phyloP scores from a whole-genome alignment of 2,329 filamentous ascomycete genomes.

The Apiospora rasikravindrae region DNA sequence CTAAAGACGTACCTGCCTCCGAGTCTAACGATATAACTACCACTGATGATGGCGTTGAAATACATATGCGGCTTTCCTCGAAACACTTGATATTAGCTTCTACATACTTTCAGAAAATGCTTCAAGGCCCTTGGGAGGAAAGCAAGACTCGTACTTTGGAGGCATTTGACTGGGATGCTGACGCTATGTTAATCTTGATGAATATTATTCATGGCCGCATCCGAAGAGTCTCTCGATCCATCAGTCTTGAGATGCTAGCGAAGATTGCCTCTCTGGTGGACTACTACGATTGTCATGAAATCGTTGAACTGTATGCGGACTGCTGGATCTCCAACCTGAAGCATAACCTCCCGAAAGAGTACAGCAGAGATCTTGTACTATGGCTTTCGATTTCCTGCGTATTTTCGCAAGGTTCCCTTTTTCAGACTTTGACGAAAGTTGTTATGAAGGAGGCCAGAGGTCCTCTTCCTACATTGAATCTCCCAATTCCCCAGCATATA shows the following conservation, averaged over 20 bases:
- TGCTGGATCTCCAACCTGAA: neutral
- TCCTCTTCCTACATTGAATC: constrained; percentile 10
- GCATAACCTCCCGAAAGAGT: constrained; percentile 9
- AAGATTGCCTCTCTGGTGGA: constrained; percentile 38
- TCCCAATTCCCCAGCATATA: constrained; percentile 21
- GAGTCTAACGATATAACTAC: too few relatives aligned
- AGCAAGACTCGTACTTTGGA: too few relatives aligned
- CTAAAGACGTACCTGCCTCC: too few relatives aligned
- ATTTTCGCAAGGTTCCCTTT: constrained; percentile 14
- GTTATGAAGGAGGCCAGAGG: constrained; percentile 22
- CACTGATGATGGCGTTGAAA: too few relatives aligned
- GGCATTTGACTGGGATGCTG: too few relatives aligned
- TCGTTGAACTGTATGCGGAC: constrained; percentile 31
- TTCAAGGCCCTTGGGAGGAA: too few relatives aligned
- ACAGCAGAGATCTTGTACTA: constrained; percentile 23
- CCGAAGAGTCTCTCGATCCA: constrained; percentile 27
- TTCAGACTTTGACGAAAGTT: constrained; percentile 22
- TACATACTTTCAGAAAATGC: too few relatives aligned
- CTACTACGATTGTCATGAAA: constrained; percentile 38
- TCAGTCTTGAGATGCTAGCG: constrained; percentile 32
- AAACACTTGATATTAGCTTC: too few relatives aligned
- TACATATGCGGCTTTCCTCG: too few relatives aligned
- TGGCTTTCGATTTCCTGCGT: constrained; percentile 24
- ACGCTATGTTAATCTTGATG: constrained; percentile 26
- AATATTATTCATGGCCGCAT: constrained; percentile 36